Evolutionary conservation across 257 asterid species (phyloP).

Genomic region (Nicotiana tomentosiformis): DNA sequence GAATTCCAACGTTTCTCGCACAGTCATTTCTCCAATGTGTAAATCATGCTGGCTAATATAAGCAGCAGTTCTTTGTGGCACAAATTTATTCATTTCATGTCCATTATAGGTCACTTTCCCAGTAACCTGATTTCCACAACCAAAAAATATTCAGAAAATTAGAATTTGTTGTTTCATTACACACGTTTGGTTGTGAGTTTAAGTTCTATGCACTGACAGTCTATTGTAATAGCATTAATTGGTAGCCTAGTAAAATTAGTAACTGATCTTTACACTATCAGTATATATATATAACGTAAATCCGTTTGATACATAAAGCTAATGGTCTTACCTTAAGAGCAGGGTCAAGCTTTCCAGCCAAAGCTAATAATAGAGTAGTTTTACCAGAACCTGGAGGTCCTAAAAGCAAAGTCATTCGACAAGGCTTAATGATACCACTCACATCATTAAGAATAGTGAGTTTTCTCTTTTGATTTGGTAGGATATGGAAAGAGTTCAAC

Average conservation of each 20-base stretch:
- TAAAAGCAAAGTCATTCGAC: too few species aligned
- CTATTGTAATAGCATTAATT: too few species aligned
- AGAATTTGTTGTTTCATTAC: too few species aligned
- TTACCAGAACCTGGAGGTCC: conserved; percentile 3
- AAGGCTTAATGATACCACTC: too few species aligned
- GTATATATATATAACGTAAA: background rate
- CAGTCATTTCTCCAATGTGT: conserved; percentile 72
- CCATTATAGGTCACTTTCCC: conserved; percentile 42
- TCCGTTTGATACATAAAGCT: background rate
- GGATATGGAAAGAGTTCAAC: conserved; percentile 27
- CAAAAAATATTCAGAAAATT: too few species aligned
- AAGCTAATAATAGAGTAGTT: conserved; percentile 42
- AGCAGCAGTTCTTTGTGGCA: conserved; percentile 56
- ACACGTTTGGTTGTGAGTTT: too few species aligned
- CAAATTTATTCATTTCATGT: conserved; percentile 42
- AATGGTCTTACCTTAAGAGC: conserved; percentile 31
- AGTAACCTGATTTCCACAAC: background rate
- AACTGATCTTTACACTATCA: background rate
- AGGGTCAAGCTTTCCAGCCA: conserved; percentile 61
- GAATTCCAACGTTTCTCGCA: conserved; percentile 58
- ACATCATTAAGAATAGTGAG: conserved; percentile 44
- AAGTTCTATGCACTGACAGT: too few species aligned
- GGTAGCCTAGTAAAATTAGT: too few species aligned
- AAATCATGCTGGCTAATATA: conserved; percentile 58
- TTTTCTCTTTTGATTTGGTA: conserved; percentile 42